Conservation (phyloP, 73 alveolate genomes). For the Paramecium tetraurelia region DNA sequence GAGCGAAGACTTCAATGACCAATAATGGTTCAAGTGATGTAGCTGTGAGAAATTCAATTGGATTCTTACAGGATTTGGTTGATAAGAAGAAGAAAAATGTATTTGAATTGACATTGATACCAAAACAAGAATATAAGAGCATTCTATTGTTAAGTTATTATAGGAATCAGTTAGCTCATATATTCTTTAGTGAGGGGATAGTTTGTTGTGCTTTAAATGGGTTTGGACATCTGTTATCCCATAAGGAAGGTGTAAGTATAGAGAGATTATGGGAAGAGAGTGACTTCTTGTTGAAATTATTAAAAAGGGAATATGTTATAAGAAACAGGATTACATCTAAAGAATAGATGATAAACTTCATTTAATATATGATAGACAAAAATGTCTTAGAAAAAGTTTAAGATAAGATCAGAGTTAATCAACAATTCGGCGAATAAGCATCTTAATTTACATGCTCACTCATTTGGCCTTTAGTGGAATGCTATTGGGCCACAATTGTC, state of each 20-base stretch:
- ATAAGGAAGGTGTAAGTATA: slow-evolving; percentile 71
- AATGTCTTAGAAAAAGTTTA: slow-evolving; percentile 56
- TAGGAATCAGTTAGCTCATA: slow-evolving; percentile 73
- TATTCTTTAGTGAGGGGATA: slow-evolving; percentile 73
- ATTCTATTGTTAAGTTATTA: slow-evolving; percentile 83
- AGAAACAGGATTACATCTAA: slow-evolving; percentile 55
- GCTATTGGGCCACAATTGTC: slow-evolving; percentile 84
- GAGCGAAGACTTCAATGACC: slow-evolving; percentile 65
- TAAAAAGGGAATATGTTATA: slow-evolving; percentile 75
- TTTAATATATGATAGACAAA: slow-evolving; percentile 65
- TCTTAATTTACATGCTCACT: slow-evolving; percentile 71
- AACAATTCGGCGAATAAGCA: slow-evolving; percentile 64
- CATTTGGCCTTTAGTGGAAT: slow-evolving; percentile 88
- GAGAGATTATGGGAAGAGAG: slow-evolving; percentile 76
- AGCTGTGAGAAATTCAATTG: slow-evolving; percentile 67
- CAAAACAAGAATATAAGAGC: slow-evolving; percentile 80
- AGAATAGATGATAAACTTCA: slow-evolving; percentile 55
- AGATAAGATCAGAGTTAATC: slow-evolving; percentile 38
- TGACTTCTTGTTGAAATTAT: slow-evolving; percentile 62
- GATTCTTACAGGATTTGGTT: slow-evolving; percentile 54
- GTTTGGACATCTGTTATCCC: slow-evolving; percentile 74
- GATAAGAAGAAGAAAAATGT: slow-evolving; percentile 76
- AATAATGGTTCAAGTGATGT: slow-evolving; percentile 62
- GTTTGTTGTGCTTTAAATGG: slow-evolving; percentile 76
- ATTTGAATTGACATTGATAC: slow-evolving; percentile 76